A percentile compares a stretch with the other conserved stretches of the same genome.
Evolutionary conservation across 2,329 filamentous ascomycete genomes (phyloP).

Genomic region (Metarhizium rileyi): DNA sequence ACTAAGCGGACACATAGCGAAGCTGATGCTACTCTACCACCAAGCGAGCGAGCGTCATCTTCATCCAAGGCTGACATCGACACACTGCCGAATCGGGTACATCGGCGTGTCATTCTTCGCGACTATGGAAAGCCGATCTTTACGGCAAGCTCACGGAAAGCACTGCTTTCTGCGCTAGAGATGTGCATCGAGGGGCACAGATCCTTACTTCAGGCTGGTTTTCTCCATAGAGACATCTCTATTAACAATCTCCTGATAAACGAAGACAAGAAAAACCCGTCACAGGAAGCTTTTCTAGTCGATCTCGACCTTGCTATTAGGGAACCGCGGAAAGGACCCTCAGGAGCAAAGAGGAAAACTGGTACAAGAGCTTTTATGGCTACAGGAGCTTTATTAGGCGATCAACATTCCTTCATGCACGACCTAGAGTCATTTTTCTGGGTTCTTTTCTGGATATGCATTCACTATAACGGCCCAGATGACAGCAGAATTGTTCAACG

Average conservation of each 20-base stretch:
- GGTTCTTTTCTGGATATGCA: conserved; percentile 37
- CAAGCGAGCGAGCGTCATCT: conserved; percentile 22
- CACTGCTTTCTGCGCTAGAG: conserved; percentile 26
- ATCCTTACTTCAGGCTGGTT: conserved; percentile 23
- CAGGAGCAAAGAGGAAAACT: conserved; percentile 30
- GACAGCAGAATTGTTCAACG: conserved; percentile 10
- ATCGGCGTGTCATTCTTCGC: conserved; percentile 29
- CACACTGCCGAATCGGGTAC: conserved; percentile 23
- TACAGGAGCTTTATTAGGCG: conserved; percentile 30
- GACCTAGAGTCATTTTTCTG: conserved; percentile 40
- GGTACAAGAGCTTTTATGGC: conserved; percentile 37
- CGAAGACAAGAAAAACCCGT: conserved; percentile 28
- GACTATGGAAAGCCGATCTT: conserved; percentile 33
- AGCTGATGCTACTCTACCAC: conserved; percentile 14
- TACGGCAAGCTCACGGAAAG: conserved; percentile 25
- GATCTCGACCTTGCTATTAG: conserved; percentile 30
- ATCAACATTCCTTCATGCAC: conserved; percentile 36
- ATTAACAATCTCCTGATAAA: conserved; percentile 38
- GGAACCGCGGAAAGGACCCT: conserved; percentile 20
- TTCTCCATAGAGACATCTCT: conserved; percentile 35
- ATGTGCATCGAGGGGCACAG: conserved; percentile 28
- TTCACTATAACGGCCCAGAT: conserved; percentile 22
- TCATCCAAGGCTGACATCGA: conserved; percentile 14
- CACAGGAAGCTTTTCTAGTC: conserved; percentile 30
- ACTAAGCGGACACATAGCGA: conserved; percentile 20